phyloP scores from a whole-genome alignment of 1,139 yeast species.

The Pichiaceae sp. region DNA sequence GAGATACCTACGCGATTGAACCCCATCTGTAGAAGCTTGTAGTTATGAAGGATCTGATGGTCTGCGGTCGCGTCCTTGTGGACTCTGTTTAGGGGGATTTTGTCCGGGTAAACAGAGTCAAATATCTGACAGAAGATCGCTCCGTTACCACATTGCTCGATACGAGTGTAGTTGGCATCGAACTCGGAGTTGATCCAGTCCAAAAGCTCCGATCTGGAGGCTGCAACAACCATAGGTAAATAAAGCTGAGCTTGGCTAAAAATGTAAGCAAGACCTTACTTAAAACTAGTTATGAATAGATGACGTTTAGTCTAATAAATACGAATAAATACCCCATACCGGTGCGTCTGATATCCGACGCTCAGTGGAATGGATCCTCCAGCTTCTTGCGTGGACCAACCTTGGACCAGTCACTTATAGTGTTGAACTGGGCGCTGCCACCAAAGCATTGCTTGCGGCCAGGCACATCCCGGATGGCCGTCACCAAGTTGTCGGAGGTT shows the following conservation, averaged over 20 bases:
- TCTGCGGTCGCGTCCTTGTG: conserved; percentile 60
- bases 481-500: conserved; percentile 13
- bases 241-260: too few relatives aligned
- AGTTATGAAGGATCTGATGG: conserved; percentile 72
- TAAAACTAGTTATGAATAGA: too few relatives aligned
- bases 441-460: conserved; percentile 21
- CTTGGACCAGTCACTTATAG: conserved; percentile 17
- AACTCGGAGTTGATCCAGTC: conserved; percentile 77
- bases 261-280: too few relatives aligned
- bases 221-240: conserved; percentile 22
- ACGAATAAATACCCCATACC: too few relatives aligned
- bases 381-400: conserved; percentile 24
- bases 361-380: conserved; percentile 16
- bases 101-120: conserved; percentile 73
- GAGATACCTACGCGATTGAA: conserved; percentile 66
- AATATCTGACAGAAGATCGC: conserved; percentile 90
- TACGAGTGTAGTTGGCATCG: conserved; percentile 57
- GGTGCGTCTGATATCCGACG: too few relatives aligned
- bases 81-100: conserved; percentile 66
- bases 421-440: conserved; percentile 17
- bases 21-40: conserved; percentile 74
- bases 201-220: conserved; percentile 75
- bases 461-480: conserved; percentile 22
- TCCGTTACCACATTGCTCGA: conserved; percentile 94
- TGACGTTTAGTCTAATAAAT: too few relatives aligned